phyloP scores from a whole-genome alignment of 345 rosid species.

The Excoecaria agallocha region DNA sequence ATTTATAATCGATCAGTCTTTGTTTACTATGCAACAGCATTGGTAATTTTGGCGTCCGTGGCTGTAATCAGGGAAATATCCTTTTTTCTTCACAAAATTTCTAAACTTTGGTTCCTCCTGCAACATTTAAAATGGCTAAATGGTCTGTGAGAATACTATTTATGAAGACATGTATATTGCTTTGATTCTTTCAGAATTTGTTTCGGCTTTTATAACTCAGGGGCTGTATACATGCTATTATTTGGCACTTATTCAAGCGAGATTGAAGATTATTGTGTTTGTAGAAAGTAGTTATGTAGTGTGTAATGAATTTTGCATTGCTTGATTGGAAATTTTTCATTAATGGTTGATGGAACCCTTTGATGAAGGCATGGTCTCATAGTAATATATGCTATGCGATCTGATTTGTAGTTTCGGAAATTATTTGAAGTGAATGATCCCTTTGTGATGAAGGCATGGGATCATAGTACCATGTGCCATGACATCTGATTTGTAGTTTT shows the following conservation, averaged over 20 bases:
- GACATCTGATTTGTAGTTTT: background rate
- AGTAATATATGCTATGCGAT: background rate
- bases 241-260: too few species aligned
- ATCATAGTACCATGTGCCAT: background rate
- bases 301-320: background rate
- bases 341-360: background rate
- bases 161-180: too few species aligned
- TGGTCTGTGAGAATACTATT: too few species aligned
- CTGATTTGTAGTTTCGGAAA: background rate
- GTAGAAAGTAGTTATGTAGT: background rate
- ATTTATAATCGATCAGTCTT: background rate
- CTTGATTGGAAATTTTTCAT: background rate
- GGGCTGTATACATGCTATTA: too few species aligned
- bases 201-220: too few species aligned
- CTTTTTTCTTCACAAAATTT: background rate
- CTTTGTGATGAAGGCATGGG: constrained; percentile 96
- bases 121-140: too few species aligned
- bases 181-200: background rate
- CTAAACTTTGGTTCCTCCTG: background rate
- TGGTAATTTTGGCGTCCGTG: background rate
- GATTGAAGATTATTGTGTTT: background rate
- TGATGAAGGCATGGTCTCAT: background rate
- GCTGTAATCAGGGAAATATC: background rate
- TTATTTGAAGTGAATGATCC: constrained; percentile 78
- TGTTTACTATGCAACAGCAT: background rate